These are phyloP conservation scores for Passalora sequoiae DNA, from an alignment of 2,329 filamentous ascomycete species.

Conservation along the genomic window DNA sequence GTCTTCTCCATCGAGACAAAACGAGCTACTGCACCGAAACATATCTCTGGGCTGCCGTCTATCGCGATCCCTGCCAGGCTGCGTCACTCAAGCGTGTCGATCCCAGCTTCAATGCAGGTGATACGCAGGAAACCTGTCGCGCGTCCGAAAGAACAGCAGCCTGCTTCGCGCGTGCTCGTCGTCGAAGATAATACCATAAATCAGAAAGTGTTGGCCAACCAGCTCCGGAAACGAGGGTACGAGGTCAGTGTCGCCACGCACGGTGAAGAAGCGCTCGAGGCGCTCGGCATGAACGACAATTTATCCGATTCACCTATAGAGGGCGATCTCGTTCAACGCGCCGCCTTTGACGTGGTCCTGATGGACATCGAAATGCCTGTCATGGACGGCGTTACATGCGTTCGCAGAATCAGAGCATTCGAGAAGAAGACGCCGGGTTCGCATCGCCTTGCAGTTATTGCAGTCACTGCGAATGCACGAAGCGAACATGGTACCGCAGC, in stretches of 20 bases:
- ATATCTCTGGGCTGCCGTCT: slow-evolving; percentile 2
- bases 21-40: slow-evolving; percentile 6
- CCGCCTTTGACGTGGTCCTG: slow-evolving; percentile 23
- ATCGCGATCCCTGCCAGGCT: slow-evolving; percentile 7
- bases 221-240: slow-evolving; percentile 24
- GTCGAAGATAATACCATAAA: slow-evolving; percentile 32
- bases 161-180: slow-evolving; percentile 11
- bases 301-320: neutral
- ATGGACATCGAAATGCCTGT: slow-evolving; percentile 34
- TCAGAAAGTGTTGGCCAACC: slow-evolving; percentile 26
- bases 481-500: slow-evolving; percentile 25
- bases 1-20: slow-evolving; percentile 54
- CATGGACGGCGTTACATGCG: slow-evolving; percentile 28
- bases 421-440: slow-evolving; percentile 13
- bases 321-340: neutral
- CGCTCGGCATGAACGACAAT: slow-evolving; percentile 14
- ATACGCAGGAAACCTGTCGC: neutral
- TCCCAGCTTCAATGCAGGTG: neutral
- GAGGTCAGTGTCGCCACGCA: slow-evolving; percentile 24
- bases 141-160: neutral
- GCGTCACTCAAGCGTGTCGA: neutral
- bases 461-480: slow-evolving; percentile 31
- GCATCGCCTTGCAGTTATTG: slow-evolving; percentile 26
- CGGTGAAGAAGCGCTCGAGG: slow-evolving; percentile 27
- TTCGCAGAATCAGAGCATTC: slow-evolving; percentile 24